Evolutionary conservation across 345 rosid genomes (phyloP).

Genomic region (Aurinia saxatilis): DNA sequence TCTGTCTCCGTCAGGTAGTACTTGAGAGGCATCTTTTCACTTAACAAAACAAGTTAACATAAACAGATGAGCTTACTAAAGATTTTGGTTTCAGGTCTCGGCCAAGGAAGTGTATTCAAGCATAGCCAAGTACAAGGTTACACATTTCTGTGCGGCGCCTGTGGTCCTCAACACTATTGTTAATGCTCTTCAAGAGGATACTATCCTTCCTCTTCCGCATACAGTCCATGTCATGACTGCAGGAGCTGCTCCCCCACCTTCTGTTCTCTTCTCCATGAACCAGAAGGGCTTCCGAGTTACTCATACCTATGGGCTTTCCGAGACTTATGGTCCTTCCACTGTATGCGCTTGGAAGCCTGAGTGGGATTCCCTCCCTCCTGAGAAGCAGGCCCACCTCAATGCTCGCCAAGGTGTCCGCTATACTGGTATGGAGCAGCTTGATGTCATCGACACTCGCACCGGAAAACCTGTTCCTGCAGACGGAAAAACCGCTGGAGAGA

Average conservation of each 20-base stretch:
- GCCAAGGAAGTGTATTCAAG: conserved; percentile 77
- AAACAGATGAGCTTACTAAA: neutral
- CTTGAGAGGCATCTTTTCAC: neutral
- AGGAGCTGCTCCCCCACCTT: conserved; percentile 90
- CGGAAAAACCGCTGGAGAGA: conserved; percentile 77
- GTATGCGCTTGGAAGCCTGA: conserved; percentile 91
- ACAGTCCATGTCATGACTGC: conserved; percentile 76
- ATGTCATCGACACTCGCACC: conserved; percentile 53
- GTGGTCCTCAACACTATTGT: conserved; percentile 77
- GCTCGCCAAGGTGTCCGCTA: conserved; percentile 91
- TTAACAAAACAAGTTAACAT: neutral
- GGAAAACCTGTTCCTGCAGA: conserved; percentile 73
- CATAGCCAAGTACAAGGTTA: conserved; percentile 63
- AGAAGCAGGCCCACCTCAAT: conserved; percentile 68
- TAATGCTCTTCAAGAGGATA: conserved; percentile 64
- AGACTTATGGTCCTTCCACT: conserved; percentile 81
- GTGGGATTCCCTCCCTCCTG: conserved; percentile 74
- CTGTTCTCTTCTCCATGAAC: conserved; percentile 63
- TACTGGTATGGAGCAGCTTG: conserved; percentile 59
- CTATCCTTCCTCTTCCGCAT: conserved; percentile 79
- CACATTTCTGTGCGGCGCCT: conserved; percentile 91
- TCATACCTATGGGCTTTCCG: conserved; percentile 89
- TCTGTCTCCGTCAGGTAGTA: conserved; percentile 87
- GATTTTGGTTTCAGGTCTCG: conserved; percentile 46
- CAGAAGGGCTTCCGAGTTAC: conserved; percentile 72